Base-by-base conservation (phyloP, 2,329 filamentous ascomycete species). In the Scytalidium sp. region DNA sequence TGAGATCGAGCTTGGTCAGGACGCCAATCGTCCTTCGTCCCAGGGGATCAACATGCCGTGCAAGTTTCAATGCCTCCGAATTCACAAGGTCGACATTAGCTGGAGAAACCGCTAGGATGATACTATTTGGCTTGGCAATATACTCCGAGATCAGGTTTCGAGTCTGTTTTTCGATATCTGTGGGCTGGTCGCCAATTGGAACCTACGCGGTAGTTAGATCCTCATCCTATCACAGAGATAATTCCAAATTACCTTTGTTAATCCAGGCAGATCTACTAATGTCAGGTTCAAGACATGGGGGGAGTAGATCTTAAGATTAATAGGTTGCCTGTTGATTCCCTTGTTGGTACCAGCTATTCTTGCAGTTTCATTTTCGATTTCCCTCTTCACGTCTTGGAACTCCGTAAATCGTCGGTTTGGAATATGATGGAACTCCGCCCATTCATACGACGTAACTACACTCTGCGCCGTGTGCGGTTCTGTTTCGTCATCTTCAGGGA, bases 61-160 rank as follows among this genome's bases (percentile, higher is more conserved):
- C 94, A 54, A 99, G 85, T 72, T 99, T 99, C 61, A 99, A 75
- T 7, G 94, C 92, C 70, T 99, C 94, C 7, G 94, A 99, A 70
- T 99, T 99, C 67, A 97, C 94, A 62, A 99, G 85, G 67, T 99
- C 94, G 64, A 97, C 93, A 64, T 99, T 99, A 47, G 94, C 94
- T 17, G 94, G 93, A 11, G 94, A 97, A 20, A 99, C 94, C 25
- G 94, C 94, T 46, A 99, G 81, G 57, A 99, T 86, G 64, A 99
- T 96, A 71, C 93, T 97, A 79, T 99, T 99, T 13, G 94, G 93
- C 74, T 99, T 99, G 50, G 92, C 92, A 64, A 97, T 99, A 67
- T 97, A 99, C 74, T 99, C 94, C 49, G 92, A 88, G 62, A 99
- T 97, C 62, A 99, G 81, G 59, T 90, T 96, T 57, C 93, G 84